Percentiles rank a stretch among this genome's conserved stretches.
phyloP scores from a whole-genome alignment of 2,329 filamentous ascomycete genomes.

The Venturiaceae sp. region DNA sequence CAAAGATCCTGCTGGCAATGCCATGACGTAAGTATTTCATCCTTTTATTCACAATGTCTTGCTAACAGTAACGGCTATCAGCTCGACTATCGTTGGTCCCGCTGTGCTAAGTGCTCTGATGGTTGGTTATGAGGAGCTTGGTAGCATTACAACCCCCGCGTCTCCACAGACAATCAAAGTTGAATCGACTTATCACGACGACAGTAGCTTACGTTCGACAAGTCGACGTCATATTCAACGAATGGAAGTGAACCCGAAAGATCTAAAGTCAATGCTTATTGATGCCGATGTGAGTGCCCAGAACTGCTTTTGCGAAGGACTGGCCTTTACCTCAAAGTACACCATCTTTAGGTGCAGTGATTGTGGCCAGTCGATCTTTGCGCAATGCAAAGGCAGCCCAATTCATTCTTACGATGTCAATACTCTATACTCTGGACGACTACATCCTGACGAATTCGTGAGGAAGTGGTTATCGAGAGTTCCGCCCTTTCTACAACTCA shows the following conservation, averaged over 20 bases:
- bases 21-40: no score
- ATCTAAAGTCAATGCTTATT: no score
- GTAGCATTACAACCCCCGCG: no score
- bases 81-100: slow-evolving; percentile 58
- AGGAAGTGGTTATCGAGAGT: background rate
- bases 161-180: no score
- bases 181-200: no score
- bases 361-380: slow-evolving; percentile 47
- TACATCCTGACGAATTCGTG: background rate
- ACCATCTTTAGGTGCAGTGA: slow-evolving; percentile 37
- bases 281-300: slow-evolving; percentile 27
- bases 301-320: slow-evolving; percentile 49
- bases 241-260: no score
- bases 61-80: no score
- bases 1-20: slow-evolving; percentile 66
- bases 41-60: no score
- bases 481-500: background rate
- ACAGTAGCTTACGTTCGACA: no score
- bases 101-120: slow-evolving; percentile 52
- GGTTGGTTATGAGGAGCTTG: slow-evolving; percentile 13
- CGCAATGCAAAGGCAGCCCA: slow-evolving; percentile 44
- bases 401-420: slow-evolving; percentile 32
- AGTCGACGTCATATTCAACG: no score
- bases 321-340: slow-evolving; percentile 24
- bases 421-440: slow-evolving; percentile 19